Percentiles rank a stretch among this genome's conserved stretches.
These are phyloP conservation scores for Candida golubevii DNA, from an alignment of 805 yeast species.

Conservation along the genomic window DNA sequence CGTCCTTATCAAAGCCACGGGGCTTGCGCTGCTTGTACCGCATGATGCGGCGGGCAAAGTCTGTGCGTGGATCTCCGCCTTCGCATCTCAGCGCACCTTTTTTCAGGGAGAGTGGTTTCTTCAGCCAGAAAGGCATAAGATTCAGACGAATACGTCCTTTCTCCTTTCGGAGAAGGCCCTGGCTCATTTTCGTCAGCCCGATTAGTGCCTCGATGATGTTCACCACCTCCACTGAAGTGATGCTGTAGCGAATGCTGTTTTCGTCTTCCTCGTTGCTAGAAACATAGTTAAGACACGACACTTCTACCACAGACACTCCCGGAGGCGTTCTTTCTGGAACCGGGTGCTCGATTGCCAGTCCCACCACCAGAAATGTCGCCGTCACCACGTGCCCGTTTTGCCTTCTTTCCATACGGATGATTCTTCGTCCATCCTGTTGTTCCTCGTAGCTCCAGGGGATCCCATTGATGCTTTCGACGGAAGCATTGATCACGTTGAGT, in stretches of 20 bases:
- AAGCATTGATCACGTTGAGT: conserved; percentile 42
- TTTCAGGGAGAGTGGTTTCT: conserved; percentile 50
- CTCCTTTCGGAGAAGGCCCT: conserved; percentile 54
- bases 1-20: conserved; percentile 66
- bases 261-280: conserved; percentile 21
- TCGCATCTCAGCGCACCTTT: conserved; percentile 22
- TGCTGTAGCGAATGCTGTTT: conserved; percentile 37
- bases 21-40: conserved; percentile 59
- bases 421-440: conserved; percentile 48
- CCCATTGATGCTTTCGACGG: conserved; percentile 45
- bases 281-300: conserved; percentile 52
- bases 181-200: conserved; percentile 44
- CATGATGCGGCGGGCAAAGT: conserved; percentile 63
- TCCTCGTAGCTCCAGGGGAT: conserved; percentile 49
- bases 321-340: conserved; percentile 32
- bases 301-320: conserved; percentile 52
- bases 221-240: conserved; percentile 64
- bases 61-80: conserved; percentile 19
- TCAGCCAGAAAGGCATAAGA: conserved; percentile 64
- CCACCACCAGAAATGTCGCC: conserved; percentile 46
- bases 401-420: conserved; percentile 52
- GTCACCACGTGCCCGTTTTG: conserved; percentile 46
- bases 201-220: conserved; percentile 60
- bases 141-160: conserved; percentile 65
- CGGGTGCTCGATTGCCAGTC: conserved; percentile 47